These are phyloP conservation scores for Stagonosporopsis chrysanthemi DNA, from an alignment of 2,329 filamentous ascomycete genomes.

Conservation along the genomic window DNA sequence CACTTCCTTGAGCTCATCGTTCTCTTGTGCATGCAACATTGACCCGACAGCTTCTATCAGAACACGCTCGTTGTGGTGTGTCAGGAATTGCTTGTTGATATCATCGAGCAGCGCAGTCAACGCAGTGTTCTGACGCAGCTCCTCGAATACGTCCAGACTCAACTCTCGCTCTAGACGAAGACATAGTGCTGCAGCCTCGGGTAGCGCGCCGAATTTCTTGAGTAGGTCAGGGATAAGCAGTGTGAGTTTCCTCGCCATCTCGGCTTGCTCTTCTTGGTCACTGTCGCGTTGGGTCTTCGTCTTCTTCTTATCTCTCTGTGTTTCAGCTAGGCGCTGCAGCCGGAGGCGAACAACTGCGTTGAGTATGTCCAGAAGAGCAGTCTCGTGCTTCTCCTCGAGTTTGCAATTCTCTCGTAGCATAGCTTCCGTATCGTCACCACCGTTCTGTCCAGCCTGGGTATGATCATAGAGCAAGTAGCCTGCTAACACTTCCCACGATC, in stretches of 20 bases:
- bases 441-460: conserved; percentile 63
- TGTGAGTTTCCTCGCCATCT: conserved; percentile 78
- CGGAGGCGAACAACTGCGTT: conserved; percentile 80
- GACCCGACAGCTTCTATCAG: conserved; percentile 83
- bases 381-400: conserved; percentile 78
- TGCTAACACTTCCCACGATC: conserved; percentile 86
- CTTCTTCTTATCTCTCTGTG: conserved; percentile 64
- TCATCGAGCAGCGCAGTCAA: conserved; percentile 86
- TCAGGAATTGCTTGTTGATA: conserved; percentile 90
- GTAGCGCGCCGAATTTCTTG: conserved; percentile 91
- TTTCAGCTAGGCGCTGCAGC: conserved; percentile 71
- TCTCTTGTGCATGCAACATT: conserved; percentile 82
- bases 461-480: conserved; percentile 95
- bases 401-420: conserved; percentile 76
- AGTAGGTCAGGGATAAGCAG: conserved; percentile 82
- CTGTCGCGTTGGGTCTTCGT: conserved; percentile 63
- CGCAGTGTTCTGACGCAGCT: conserved; percentile 84
- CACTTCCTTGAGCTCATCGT: conserved; percentile 86
- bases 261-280: conserved; percentile 77
- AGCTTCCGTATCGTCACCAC: conserved; percentile 66
- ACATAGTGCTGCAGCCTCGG: conserved; percentile 84
- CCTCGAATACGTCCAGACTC: conserved; percentile 85
- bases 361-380: conserved; percentile 85
- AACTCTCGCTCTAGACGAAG: conserved; percentile 85
- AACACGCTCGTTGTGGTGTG: conserved; percentile 87